phyloP scores from a whole-genome alignment of 148 eudicot genomes.

The Rhododendron ovatum region DNA sequence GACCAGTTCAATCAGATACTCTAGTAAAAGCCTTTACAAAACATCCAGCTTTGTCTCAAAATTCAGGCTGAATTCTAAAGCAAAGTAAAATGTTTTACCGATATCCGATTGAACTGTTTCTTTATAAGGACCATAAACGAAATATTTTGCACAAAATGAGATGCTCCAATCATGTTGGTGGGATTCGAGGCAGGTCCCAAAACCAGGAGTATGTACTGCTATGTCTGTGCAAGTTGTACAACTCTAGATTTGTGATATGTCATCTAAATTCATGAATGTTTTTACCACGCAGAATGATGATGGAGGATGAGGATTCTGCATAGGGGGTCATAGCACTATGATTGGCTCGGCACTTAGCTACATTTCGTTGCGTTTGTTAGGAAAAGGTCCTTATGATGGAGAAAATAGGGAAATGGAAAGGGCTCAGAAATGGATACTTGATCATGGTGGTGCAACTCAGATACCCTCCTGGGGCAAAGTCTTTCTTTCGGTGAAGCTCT shows the following conservation, averaged over 20 bases:
- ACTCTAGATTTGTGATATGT: neutral
- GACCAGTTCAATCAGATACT: too few relatives aligned
- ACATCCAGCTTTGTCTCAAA: too few relatives aligned
- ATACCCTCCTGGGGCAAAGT: slow-evolving; percentile 14
- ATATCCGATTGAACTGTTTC: too few relatives aligned
- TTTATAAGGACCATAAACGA: too few relatives aligned
- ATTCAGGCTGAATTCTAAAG: too few relatives aligned
- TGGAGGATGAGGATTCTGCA: slow-evolving; percentile 18
- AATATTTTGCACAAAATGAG: too few relatives aligned
- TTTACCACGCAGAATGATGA: slow-evolving; percentile 11
- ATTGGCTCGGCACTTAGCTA: slow-evolving; percentile 8
- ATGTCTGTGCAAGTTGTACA: too few relatives aligned
- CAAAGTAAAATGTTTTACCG: too few relatives aligned
- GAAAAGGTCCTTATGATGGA: slow-evolving; percentile 6
- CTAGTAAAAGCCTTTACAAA: too few relatives aligned
- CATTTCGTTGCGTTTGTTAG: slow-evolving; percentile 9
- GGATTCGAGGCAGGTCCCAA: too few relatives aligned
- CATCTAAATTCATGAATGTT: neutral
- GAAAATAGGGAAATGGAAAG: neutral
- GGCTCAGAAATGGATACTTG: slow-evolving; percentile 17
- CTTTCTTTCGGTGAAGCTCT: neutral
- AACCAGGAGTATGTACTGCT: too few relatives aligned
- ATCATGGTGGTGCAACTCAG: slow-evolving; percentile 8
- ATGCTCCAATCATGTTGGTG: too few relatives aligned
- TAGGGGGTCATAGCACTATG: slow-evolving; percentile 20